These are phyloP conservation scores for Henckelia pumila DNA, from an alignment of 257 asterid species.

Conservation along the genomic window DNA sequence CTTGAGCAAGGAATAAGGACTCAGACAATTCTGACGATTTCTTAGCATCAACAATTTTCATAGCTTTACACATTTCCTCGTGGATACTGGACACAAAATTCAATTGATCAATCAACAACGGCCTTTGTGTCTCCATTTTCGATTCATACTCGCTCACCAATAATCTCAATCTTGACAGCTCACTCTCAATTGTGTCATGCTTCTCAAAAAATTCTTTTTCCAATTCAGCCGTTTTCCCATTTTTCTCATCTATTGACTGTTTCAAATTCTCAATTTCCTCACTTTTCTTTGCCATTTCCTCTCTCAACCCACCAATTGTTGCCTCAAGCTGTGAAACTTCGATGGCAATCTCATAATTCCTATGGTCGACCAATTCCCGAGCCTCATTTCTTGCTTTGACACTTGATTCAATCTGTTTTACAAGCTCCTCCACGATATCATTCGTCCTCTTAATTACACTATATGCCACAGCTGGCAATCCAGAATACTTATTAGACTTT, in stretches of 20 bases:
- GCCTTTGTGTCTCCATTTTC: slow-evolving; percentile 56
- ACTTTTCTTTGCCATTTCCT: slow-evolving; percentile 55
- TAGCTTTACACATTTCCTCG: slow-evolving; percentile 56
- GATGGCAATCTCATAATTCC: slow-evolving; percentile 97
- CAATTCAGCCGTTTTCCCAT: slow-evolving; percentile 41
- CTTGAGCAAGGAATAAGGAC: slow-evolving; percentile 83
- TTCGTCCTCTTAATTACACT: slow-evolving; percentile 90
- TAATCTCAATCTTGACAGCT: slow-evolving; percentile 49
- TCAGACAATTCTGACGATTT: slow-evolving; percentile 75
- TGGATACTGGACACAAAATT: slow-evolving; percentile 65
- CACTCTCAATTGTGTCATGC: slow-evolving; percentile 48
- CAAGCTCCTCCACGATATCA: slow-evolving; percentile 89
- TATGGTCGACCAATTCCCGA: slow-evolving; percentile 72
- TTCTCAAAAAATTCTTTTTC: slow-evolving; percentile 56
- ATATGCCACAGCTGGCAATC: slow-evolving; percentile 89
- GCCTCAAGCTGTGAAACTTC: slow-evolving; percentile 95
- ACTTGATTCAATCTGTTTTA: slow-evolving; percentile 64
- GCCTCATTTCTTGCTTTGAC: slow-evolving; percentile 74
- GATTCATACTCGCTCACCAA: slow-evolving; percentile 56
- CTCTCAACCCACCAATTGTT: slow-evolving; percentile 69
- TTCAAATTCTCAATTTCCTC: slow-evolving; percentile 53
- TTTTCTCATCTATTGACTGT: slow-evolving; percentile 47
- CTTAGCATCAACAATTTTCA: slow-evolving; percentile 73
- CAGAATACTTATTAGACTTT: slow-evolving; percentile 77
- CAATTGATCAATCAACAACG: slow-evolving; percentile 72